Evolutionary conservation across 2,329 filamentous ascomycete genomes (phyloP), one percentile per base, ranked within the genome.

Genomic region (Polychaeton citri): DNA sequence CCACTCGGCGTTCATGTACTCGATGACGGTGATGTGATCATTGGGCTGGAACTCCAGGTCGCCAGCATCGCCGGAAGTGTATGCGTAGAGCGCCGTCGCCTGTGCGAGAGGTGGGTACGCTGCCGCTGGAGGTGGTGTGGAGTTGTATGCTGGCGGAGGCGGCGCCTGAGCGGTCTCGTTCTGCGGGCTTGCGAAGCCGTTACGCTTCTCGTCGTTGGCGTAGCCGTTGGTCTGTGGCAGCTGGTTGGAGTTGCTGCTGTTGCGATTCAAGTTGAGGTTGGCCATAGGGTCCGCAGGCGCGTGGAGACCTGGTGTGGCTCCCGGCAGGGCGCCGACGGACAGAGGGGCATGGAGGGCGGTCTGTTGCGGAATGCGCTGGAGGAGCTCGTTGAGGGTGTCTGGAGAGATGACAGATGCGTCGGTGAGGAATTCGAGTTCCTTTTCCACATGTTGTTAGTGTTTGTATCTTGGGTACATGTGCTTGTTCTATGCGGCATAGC

Each of bases 1-100:
- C 88, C 88, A 96, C 61, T 96, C 87, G 43, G 79, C 76, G 62
- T 96, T 96, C 80, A 94, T 90, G 66, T 93, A 87, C 30, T 94
- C 84, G 46, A 76, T 74, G 16, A 96, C 81, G 40, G 75, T 72
- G 48, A 96, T 69, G 44, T 71, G 69, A 63, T 96, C 88, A 54
- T 87, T 80, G 42, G 80, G 77, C 54, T 84, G 75, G 40, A 96
- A 75, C 2, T 74, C 75, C 43, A 93, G 69, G 57, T 96, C 88
- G 40, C 85, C 84, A 3, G 77, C 71, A 55, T 94, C 87, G 28
- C 79, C 70, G 6, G 79, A 82, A 21, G 69, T 71, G 66, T 95
- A 96, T 43, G 73, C 72, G 66, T 94, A 96, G 33, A 94, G 69
- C 5, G 87, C 87, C 17, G 76, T 76, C 18, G 85, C 86, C 47